These are phyloP conservation scores for Xylaria cubensis DNA, from an alignment of 495 filamentous ascomycete species.

Conservation along the genomic window DNA sequence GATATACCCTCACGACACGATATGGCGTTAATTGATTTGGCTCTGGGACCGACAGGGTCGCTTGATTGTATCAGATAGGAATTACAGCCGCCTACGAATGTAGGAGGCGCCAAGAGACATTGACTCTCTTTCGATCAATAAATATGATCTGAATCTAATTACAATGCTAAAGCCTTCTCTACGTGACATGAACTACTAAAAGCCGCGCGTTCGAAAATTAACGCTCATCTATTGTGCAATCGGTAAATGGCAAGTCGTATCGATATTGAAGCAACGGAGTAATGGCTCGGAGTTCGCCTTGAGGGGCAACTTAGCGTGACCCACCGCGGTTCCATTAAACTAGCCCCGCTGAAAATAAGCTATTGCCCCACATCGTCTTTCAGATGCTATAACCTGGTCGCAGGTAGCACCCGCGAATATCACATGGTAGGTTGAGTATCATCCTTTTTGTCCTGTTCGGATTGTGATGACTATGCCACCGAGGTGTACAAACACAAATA, in stretches of 20 bases:
- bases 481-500: not conserved
- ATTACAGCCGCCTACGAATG: conserved; percentile 10
- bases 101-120: conserved; percentile 6
- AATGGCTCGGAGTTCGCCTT: not conserved
- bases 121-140: conserved; percentile 24
- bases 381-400: not conserved
- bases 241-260: not conserved
- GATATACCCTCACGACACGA: conserved; percentile 35
- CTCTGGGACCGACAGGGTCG: conserved; percentile 25
- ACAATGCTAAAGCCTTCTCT: not conserved
- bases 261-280: not conserved
- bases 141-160: conserved; percentile 1
- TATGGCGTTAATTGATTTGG: conserved; percentile 34
- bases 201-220: not conserved
- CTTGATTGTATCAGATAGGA: conserved; percentile 28
- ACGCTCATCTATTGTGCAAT: not conserved
- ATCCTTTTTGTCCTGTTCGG: not conserved
- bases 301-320: not conserved
- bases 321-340: not conserved
- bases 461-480: conserved; percentile 1
- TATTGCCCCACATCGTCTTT: not conserved
- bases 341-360: not conserved
- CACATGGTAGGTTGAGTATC: not conserved
- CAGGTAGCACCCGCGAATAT: not conserved
- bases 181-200: not conserved